Conservation (phyloP, 345 rosid genomes). For the Acer campestre region DNA sequence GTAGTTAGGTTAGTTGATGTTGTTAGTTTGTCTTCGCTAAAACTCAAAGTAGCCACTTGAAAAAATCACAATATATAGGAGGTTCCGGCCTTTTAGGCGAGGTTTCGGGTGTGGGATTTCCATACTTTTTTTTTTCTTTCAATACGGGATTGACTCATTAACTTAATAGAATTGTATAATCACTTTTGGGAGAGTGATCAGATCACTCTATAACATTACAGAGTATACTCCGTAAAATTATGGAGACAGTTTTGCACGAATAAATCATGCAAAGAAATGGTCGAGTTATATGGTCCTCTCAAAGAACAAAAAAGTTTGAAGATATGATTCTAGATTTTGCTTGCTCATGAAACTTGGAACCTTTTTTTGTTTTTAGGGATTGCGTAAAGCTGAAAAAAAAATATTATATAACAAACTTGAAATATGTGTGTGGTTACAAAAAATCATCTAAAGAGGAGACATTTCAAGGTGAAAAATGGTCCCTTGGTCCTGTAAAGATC, state of each 20-base stretch:
- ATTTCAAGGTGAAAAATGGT: constrained; percentile 20
- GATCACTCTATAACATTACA: no score
- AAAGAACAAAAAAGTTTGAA: constrained; percentile 6
- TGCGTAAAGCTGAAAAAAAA: constrained; percentile 46
- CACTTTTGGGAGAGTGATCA: no score
- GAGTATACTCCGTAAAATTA: no score
- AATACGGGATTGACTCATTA: no score
- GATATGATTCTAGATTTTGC: constrained; percentile 46
- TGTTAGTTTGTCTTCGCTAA: constrained; percentile 21
- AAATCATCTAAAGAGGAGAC: constrained; percentile 20
- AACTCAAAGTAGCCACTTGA: not conserved
- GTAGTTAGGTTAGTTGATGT: constrained; percentile 34
- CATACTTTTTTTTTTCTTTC: no score
- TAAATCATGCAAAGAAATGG: constrained; percentile 17
- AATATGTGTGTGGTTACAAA: not conserved
- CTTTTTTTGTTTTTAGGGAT: constrained; percentile 23
- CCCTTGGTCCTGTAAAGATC: constrained; percentile 30
- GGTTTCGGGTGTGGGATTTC: no score
- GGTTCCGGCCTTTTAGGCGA: no score
- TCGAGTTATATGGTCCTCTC: constrained; percentile 17
- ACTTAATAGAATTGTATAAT: no score
- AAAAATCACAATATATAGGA: no score
- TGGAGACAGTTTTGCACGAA: not conserved
- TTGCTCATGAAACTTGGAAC: constrained; percentile 49
- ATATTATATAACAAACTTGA: not conserved